Base-by-base conservation (phyloP, 371 early-diverging fungal genomes). In the Actinomortierella ambigua region DNA sequence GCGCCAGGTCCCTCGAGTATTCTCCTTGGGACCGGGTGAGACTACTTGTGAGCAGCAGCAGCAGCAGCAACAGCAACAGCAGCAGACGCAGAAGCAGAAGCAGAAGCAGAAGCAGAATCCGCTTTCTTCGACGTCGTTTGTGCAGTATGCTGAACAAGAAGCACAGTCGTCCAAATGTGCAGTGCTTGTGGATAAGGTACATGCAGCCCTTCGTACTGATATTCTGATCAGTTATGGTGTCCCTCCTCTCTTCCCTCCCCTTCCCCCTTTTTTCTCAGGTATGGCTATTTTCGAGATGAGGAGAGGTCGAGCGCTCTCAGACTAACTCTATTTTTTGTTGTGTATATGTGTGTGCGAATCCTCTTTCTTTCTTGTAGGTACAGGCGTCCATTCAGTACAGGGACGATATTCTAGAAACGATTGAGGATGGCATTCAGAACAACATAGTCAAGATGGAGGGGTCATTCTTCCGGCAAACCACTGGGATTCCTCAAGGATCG, bases 401-500 rank as follows among this genome's bases (percentile, higher is more conserved):
- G 51, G 68, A 73, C 3, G 55, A 50, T 5, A 60, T 89, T 0
- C 34, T 81, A 43, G 56, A 65, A 15, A 55, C 77, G 50, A 64
- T 93, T 14, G 66, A 70, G n/a, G 81, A 83, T 29, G 91, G 92
- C 55, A 76, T 95, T 7, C 63, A 66, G 7, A 68, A 82, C 22
- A 90, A 91, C 61, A 64, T 87, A 15, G 80, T 94, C 29, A 87
- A 85, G 81, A 87, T 90, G 66, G 56, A 50, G 15, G 23, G 39
- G 24, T 61, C 77, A 29, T 83, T 78, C 52, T 93, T 87, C 77
- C 77, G 76, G 39, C 94, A 95, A 54, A 75, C 65, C 0, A 70
- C 77, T 1, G 97, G 97, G 3, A 93, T 96, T 41, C 93, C 97
- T 0, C 97, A 96, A 68, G 97, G 96, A 0, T 96, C 95, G 6